Evolutionary conservation across 1,284 basidiomycete genomes (phyloP).

Genomic region (Leucoagaricus sp.): DNA sequence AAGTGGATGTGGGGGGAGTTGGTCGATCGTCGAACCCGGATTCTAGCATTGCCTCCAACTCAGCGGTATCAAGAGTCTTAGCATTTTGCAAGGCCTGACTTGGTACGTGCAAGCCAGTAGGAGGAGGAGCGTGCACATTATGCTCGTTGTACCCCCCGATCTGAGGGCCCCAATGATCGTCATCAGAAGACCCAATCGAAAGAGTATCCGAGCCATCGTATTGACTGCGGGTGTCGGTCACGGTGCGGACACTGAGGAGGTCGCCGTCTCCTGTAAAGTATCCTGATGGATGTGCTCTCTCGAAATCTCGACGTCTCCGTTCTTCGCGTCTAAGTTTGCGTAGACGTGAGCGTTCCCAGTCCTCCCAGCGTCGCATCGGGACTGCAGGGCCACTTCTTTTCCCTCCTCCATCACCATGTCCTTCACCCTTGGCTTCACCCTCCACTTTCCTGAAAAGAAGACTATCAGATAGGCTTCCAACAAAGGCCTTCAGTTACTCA

Average conservation of each 20-base stretch:
- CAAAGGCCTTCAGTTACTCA: conserved; percentile 35
- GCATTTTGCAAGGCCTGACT: conserved; percentile 48
- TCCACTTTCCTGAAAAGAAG: conserved; percentile 78
- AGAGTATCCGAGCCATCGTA: conserved; percentile 75
- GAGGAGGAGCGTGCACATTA: conserved; percentile 76
- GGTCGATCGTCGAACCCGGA: conserved; percentile 79
- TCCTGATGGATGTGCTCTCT: conserved; percentile 69
- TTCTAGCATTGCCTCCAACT: conserved; percentile 89
- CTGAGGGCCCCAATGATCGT: conserved; percentile 90
- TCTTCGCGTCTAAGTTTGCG: conserved; percentile 93
- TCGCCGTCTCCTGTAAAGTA: conserved; percentile 66
- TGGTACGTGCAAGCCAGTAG: conserved; percentile 62
- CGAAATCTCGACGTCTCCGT: conserved; percentile 78
- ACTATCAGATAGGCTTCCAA: too few species aligned
- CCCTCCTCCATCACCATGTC: conserved; percentile 73
- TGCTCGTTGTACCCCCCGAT: conserved; percentile 90
- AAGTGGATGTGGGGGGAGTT: conserved; percentile 41
- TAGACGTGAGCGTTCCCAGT: conserved; percentile 97
- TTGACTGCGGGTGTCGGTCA: conserved; percentile 59
- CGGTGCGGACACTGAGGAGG: conserved; percentile 50
- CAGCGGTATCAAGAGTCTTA: conserved; percentile 68
- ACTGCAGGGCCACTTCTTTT: conserved; percentile 62
- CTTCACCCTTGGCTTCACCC: conserved; percentile 79
- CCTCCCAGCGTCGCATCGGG: conserved; percentile 95
- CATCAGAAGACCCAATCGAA: conserved; percentile 85